Base-by-base conservation (phyloP, 345 rosid species). In the Capsella bursapastoris region DNA sequence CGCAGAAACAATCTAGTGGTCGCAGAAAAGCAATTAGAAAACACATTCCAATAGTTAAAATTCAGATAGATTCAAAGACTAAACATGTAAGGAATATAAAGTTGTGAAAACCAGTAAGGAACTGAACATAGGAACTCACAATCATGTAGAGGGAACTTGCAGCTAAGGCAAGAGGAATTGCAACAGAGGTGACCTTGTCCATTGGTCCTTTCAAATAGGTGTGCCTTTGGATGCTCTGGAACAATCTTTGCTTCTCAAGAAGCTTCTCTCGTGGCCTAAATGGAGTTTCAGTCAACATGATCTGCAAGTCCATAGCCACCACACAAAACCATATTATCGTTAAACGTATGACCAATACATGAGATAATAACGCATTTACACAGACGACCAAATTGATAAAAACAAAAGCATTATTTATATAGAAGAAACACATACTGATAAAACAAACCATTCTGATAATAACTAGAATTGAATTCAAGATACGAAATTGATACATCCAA, bases 181-280 rank as follows among this genome's bases (percentile, higher is more conserved):
- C 97, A 22, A 92, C 90, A 2, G 99, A 92, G 64, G 97, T 89
- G 82, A 95, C 60, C 88, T 82, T 92, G 71, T 95, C 99, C 29
- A 72, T 59, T 28, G 85, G 97, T 38, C 97, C 97, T 80, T 92
- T 95, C 62, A 95, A 64, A 81, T 95, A 83, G 10, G 96, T 92
- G 84, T 88, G 89, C 68, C 76, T 95, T 7, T 88, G 91, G 75
- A 92, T 78, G 81, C 75, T 85, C 58, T 95, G 99, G 71, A 86
- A 95, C 73, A 69, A 75, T 76, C 76, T 91, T 79, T 94, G 98
- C 83, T 83, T 82, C 88, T 88, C 95, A 10, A 90, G 2, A 70
- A 94, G 88, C 89, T 84, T 85, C 86, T 90, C 98, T 57, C 95
- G 68, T 25, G 97, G 93, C 68, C 93, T 83, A 73, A 91, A 94